Evolutionary conservation across 108 stramenopile species (phyloP).

Genomic region (Stephanodiscus triporus): DNA sequence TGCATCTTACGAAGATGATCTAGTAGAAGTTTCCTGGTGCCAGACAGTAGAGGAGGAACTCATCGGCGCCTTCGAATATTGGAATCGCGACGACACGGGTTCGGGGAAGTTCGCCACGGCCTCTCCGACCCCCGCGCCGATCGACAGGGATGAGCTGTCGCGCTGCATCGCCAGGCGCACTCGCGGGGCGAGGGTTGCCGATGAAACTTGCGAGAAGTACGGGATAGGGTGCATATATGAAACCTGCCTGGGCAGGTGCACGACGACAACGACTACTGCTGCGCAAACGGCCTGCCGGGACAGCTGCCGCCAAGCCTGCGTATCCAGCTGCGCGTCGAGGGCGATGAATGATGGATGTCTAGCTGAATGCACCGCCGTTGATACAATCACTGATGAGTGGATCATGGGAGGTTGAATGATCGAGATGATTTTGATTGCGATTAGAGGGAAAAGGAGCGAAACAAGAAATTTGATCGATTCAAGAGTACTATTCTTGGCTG

Average conservation of each 20-base stretch:
- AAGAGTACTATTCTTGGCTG: no score
- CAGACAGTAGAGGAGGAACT: not conserved
- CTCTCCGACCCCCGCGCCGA: constrained; percentile 3
- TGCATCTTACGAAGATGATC: not conserved
- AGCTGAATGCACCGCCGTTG: not conserved
- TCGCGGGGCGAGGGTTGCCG: not conserved
- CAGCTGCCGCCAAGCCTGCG: not conserved
- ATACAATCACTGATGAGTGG: not conserved
- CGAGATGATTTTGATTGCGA: not conserved
- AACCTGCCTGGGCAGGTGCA: not conserved
- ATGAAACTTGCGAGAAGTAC: not conserved
- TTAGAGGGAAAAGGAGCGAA: no score
- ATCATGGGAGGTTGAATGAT: not conserved
- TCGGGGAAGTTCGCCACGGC: not conserved
- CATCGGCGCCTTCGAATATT: not conserved
- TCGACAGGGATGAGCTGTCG: not conserved
- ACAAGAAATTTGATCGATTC: no score
- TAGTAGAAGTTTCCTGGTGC: not conserved
- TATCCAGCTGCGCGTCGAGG: not conserved
- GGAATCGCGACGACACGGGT: not conserved
- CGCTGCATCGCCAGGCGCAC: not conserved
- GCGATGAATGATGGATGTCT: not conserved
- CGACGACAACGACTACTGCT: not conserved
- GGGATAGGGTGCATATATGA: not conserved
- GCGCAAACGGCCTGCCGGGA: not conserved